phyloP scores from a whole-genome alignment of 2,329 filamentous ascomycete genomes.

The Thermomyces lanuginosus region DNA sequence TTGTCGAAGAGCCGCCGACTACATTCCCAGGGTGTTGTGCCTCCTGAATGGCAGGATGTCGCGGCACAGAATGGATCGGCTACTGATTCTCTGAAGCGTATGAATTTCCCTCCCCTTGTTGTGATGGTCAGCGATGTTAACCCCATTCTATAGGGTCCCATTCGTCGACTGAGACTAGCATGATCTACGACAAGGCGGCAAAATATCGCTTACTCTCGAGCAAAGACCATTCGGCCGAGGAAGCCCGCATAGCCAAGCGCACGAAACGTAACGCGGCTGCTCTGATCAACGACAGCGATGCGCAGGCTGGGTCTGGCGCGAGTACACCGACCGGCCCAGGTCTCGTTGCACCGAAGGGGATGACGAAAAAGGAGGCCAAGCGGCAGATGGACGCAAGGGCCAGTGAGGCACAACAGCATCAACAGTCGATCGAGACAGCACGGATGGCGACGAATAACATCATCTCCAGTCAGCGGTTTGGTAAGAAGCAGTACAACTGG shows the following conservation, averaged over 20 bases:
- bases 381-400: conserved; percentile 56
- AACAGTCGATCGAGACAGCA: conserved; percentile 69
- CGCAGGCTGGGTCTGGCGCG: conserved; percentile 44
- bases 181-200: conserved; percentile 28
- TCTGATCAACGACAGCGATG: conserved; percentile 33
- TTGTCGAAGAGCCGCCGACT: conserved; percentile 56
- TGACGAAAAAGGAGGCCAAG: conserved; percentile 78
- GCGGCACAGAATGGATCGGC: conserved; percentile 33
- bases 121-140: conserved; percentile 9
- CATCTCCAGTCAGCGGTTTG: conserved; percentile 32
- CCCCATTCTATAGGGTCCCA: conserved; percentile 16
- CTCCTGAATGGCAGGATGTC: conserved; percentile 57
- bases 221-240: conserved; percentile 55
- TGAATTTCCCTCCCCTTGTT: conserved; percentile 6
- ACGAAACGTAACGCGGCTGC: conserved; percentile 43
- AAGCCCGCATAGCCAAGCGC: conserved; percentile 51
- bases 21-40: conserved; percentile 64
- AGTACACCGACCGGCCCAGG: conserved; percentile 29
- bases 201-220: conserved; percentile 47
- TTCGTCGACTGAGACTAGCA: conserved; percentile 24
- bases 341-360: conserved; percentile 47
- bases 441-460: conserved; percentile 56
- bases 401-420: conserved; percentile 62
- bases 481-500: conserved; percentile 28
- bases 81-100: conserved; percentile 25